A percentile compares a stretch with the other conserved stretches of the same genome.
Evolutionary conservation across 2,329 filamentous ascomycete genomes (phyloP).

Genomic region (Ceratocystis papillata): DNA sequence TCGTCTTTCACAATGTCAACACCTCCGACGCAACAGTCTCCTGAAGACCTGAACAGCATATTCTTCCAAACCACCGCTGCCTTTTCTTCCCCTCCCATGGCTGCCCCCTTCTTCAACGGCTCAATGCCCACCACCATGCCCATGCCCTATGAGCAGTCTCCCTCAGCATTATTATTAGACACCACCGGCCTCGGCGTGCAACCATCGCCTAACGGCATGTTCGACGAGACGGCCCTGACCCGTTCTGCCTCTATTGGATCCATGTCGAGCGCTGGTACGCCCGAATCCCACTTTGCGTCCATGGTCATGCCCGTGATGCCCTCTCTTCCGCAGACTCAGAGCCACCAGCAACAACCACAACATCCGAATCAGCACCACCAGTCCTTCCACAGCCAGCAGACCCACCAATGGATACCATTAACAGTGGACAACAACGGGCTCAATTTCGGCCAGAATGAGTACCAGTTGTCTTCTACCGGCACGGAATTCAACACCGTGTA

Average conservation of each 20-base stretch:
- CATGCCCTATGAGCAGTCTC: slow-evolving; percentile 13
- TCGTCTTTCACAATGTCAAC: slow-evolving; percentile 3
- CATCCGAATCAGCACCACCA: slow-evolving; percentile 26
- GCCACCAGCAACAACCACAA: slow-evolving; percentile 13
- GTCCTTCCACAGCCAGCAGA: slow-evolving; percentile 42
- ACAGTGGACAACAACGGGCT: neutral
- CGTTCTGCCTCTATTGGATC: slow-evolving; percentile 20
- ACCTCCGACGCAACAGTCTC: slow-evolving; percentile 13
- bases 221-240: slow-evolving; percentile 16
- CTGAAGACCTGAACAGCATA: slow-evolving; percentile 10
- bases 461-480: slow-evolving; percentile 26
- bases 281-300: slow-evolving; percentile 14
- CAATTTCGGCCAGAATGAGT: slow-evolving; percentile 39
- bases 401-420: slow-evolving; percentile 41
- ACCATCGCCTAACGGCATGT: neutral
- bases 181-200: neutral
- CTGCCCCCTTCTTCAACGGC: slow-evolving; percentile 13
- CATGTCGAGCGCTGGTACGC: slow-evolving; percentile 15
- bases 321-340: neutral
- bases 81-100: slow-evolving; percentile 5
- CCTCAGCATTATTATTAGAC: slow-evolving; percentile 2
- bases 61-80: slow-evolving; percentile 4
- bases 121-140: slow-evolving; percentile 13
- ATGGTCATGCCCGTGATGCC: slow-evolving; percentile 8
- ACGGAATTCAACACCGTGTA: slow-evolving; percentile 12